Evolutionary conservation across 2,329 filamentous ascomycete species (phyloP).

Genomic region (Cladosporium sp.): DNA sequence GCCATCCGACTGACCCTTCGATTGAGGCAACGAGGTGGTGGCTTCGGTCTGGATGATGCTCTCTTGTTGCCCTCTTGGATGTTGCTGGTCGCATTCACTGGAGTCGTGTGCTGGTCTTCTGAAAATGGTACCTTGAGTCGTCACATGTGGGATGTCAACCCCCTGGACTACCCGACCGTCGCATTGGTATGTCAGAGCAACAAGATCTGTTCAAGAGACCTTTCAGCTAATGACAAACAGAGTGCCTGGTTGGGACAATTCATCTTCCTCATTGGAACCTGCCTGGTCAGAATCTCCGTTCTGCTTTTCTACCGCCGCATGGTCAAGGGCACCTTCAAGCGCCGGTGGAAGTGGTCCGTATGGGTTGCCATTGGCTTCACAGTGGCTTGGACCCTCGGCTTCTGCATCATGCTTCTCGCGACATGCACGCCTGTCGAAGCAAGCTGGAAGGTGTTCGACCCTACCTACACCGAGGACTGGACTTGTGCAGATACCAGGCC

Average conservation of each 20-base stretch:
- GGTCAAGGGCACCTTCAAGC: conserved; percentile 30
- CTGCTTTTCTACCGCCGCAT: conserved; percentile 39
- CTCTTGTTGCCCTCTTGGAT: conserved; percentile 5
- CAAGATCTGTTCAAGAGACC: neutral
- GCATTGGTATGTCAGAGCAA: neutral
- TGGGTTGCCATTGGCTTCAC: conserved; percentile 35
- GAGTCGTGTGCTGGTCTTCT: conserved; percentile 1
- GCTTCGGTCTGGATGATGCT: conserved; percentile 10
- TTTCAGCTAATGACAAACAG: neutral
- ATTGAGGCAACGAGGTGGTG: conserved; percentile 19
- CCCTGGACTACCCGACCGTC: neutral
- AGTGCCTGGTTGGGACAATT: conserved; percentile 30
- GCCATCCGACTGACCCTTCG: conserved; percentile 19
- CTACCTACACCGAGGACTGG: conserved; percentile 19
- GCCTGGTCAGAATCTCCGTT: conserved; percentile 32
- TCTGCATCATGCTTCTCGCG: conserved; percentile 23
- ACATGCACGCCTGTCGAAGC: conserved; percentile 16
- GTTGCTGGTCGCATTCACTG: conserved; percentile 1
- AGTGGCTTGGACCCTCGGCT: conserved; percentile 33
- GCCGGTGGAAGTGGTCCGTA: conserved; percentile 33
- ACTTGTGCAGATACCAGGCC: conserved; percentile 27
- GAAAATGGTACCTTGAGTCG: neutral
- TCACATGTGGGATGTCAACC: conserved; percentile 9
- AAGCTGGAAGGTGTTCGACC: conserved; percentile 17
- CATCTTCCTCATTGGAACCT: conserved; percentile 28